Base-by-base conservation (phyloP, 805 yeast genomes). In the Candida xiaguanensis region DNA sequence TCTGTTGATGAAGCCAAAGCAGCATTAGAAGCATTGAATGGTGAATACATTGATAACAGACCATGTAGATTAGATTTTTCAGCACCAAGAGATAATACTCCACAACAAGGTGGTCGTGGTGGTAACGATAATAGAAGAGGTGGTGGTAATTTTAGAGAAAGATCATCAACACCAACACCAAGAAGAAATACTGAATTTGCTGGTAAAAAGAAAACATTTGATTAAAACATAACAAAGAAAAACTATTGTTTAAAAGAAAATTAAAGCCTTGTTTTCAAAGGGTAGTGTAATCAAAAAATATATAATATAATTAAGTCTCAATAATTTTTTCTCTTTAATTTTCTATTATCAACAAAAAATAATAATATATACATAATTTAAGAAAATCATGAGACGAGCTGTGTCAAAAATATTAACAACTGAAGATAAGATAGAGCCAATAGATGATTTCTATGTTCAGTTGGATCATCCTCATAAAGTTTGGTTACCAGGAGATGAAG, bases 51-150 rank as follows among this genome's bases (percentile, higher is more conserved):
- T 55, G 89, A 80, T 48, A 95, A 95, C 53, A 82, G 99, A 74
- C 79, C 96, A 46, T 85, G 93, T 57, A 85, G 99, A 77, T 76
- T 93, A 52, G 99, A 93, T 71, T 93, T 64, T 78, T 86, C 96
- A 38, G 79, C 95, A 41, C 98, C 99, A 65, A 85, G 83, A 65
- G 89, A 84, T 49, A 55, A 60, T 49, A 59, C 50, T 48, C 52
- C 46, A 26, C 61, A 62, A 47, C 63, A 65, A 36, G 31, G 37
- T 11, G 24, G 25, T 15, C n/a, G n/a, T n/a, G 23, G 17, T 24
- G 38, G 40, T 15, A 28, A 36, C 14, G 56, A 56, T 43, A 57
- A 65, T 45, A 54, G 69, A 29, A 56, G 55, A 40, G 62, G 73
- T 49, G 65, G 65, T 14, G 24, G 24, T 20, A 20, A 20, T 45